Conservation (phyloP, 75 land plant genomes). For the Picea glauca region DNA sequence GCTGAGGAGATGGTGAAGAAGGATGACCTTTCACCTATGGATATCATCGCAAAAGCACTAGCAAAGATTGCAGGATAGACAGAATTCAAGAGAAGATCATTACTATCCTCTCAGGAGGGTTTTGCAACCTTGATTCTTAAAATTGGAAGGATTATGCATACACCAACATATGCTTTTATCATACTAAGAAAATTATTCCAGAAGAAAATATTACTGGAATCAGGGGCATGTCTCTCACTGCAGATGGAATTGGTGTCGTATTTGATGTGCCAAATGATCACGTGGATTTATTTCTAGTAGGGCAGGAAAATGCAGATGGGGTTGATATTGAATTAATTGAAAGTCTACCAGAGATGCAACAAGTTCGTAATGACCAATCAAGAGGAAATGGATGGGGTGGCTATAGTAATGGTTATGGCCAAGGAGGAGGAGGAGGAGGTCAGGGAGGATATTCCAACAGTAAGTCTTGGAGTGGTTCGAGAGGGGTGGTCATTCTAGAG, state of each 20-base stretch:
- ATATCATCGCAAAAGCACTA: slow-evolving; percentile 80
- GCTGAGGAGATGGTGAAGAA: slow-evolving; percentile 49
- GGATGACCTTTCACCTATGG: slow-evolving; percentile 45
- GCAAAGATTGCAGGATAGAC: slow-evolving; percentile 42
- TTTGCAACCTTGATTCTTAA: slow-evolving; percentile 69
- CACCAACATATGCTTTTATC: slow-evolving; percentile 68
- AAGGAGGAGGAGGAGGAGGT: too few species aligned
- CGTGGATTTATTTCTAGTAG: slow-evolving; percentile 55
- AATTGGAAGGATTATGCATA: slow-evolving; percentile 50
- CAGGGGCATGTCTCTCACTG: slow-evolving; percentile 69
- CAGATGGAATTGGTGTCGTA: slow-evolving; percentile 83
- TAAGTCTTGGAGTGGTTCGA: slow-evolving; percentile 11
- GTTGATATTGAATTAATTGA: slow-evolving; percentile 20
- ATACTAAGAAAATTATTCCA: slow-evolving; percentile 55
- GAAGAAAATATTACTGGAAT: slow-evolving; percentile 69
- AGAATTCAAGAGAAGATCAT: slow-evolving; percentile 86
- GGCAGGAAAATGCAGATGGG: slow-evolving; percentile 34
- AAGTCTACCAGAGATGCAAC: slow-evolving; percentile 25
- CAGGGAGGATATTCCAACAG: slow-evolving; percentile 17
- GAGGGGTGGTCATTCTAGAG: slow-evolving; percentile 4
- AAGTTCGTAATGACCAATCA: slow-evolving; percentile 15
- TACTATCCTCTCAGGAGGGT: slow-evolving; percentile 69
- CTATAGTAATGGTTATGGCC: slow-evolving; percentile 5
- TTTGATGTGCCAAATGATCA: slow-evolving; percentile 80
- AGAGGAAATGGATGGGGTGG: slow-evolving; percentile 25